Evolutionary conservation across 2,329 filamentous ascomycete species (phyloP).

Genomic region (Tolypocladium ovalisporum): DNA sequence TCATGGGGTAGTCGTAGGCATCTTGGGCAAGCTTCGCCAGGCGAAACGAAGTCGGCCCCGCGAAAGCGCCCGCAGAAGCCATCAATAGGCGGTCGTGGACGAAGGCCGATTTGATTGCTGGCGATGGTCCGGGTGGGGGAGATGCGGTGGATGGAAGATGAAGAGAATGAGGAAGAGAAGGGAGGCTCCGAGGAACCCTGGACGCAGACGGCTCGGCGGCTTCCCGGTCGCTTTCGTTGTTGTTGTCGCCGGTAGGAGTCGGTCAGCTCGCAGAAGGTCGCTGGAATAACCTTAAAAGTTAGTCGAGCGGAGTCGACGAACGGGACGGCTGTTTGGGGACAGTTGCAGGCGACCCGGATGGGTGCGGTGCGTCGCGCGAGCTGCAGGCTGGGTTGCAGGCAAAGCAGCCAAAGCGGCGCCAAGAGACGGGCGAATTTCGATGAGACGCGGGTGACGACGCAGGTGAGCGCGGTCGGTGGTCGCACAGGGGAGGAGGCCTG

Average conservation of each 20-base stretch:
- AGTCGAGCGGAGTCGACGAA: background rate
- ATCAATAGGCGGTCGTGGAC: constrained; percentile 10
- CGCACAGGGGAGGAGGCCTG: background rate
- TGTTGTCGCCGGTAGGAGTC: background rate
- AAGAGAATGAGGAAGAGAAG: background rate
- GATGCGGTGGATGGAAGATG: background rate
- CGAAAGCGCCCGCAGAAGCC: constrained; percentile 25
- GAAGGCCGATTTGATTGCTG: background rate
- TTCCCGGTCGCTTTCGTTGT: background rate
- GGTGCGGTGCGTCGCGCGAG: constrained; percentile 4
- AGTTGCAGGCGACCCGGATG: constrained; percentile 1
- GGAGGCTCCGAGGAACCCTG: background rate
- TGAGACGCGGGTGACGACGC: background rate
- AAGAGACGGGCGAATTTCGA: background rate
- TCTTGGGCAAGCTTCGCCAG: constrained; percentile 24
- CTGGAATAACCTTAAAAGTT: constrained; percentile 7
- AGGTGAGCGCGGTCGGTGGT: background rate
- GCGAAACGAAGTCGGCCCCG: constrained; percentile 35
- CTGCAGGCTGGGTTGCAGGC: background rate
- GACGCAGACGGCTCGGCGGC: background rate
- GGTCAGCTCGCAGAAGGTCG: background rate
- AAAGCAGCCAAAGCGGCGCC: constrained; percentile 1
- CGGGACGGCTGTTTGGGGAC: background rate
- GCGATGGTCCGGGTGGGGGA: background rate
- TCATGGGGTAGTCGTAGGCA: constrained; percentile 30